These are phyloP conservation scores for Clarireedia monteithiana DNA, from an alignment of 2,329 filamentous ascomycete species.

Conservation along the genomic window DNA sequence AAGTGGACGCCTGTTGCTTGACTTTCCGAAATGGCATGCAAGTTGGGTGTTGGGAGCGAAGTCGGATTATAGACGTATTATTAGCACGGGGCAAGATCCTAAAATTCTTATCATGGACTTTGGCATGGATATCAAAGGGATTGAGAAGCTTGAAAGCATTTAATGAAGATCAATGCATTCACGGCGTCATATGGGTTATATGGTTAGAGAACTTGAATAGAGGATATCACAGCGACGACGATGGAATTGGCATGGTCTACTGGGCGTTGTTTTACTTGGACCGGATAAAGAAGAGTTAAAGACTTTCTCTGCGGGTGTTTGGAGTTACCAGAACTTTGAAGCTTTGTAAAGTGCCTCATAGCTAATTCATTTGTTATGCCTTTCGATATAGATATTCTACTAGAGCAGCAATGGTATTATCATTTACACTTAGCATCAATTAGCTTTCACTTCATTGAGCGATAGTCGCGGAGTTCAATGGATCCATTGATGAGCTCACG, in stretches of 20 bases:
- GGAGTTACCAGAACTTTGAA: too few species aligned
- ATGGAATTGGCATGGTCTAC: background rate
- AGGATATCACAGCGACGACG: background rate
- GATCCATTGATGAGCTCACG: too few species aligned
- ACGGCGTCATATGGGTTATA: background rate
- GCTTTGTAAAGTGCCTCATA: too few species aligned
- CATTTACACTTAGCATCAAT: too few species aligned
- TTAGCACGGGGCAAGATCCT: conserved; percentile 90
- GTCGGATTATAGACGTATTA: conserved; percentile 88
- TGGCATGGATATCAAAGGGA: conserved; percentile 51
- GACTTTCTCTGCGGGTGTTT: background rate
- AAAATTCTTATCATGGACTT: conserved; percentile 94
- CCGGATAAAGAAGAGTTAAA: background rate
- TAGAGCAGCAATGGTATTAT: too few species aligned
- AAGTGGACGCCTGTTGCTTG: conserved; percentile 67
- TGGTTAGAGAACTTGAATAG: background rate
- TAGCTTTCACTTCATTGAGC: too few species aligned
- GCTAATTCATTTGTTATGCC: too few species aligned
- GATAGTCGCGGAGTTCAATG: too few species aligned
- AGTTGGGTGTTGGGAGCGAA: conserved; percentile 97
- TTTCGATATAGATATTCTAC: too few species aligned
- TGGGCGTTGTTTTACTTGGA: background rate
- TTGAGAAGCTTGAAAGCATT: conserved; percentile 32
- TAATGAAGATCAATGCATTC: background rate
- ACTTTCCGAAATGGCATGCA: conserved; percentile 90